phyloP scores from a whole-genome alignment of 768 basidiomycete genomes.

The Podaxis pistillaris region DNA sequence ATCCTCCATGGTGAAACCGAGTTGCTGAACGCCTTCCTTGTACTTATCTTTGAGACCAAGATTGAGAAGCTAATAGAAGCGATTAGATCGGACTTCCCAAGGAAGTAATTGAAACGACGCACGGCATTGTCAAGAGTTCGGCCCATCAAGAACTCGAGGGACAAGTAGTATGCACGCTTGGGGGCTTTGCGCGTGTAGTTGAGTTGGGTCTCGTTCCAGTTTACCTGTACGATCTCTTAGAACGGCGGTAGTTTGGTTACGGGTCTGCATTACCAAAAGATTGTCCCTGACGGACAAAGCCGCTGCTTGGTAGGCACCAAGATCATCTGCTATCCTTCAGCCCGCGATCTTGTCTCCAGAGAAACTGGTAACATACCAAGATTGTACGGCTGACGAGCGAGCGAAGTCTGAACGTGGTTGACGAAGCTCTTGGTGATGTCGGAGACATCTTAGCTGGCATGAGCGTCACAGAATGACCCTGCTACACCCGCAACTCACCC shows the following conservation, averaged over 20 bases:
- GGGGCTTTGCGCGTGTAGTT: conserved; percentile 78
- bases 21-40: conserved; percentile 58
- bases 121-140: conserved; percentile 71
- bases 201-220: conserved; percentile 85
- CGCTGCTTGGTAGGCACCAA: conserved; percentile 90
- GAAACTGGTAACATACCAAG: conserved; percentile 43
- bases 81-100: neutral
- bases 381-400: conserved; percentile 91
- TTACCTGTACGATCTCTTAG: conserved; percentile 43
- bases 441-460: conserved; percentile 43
- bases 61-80: conserved; percentile 71
- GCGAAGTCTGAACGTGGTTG: conserved; percentile 82
- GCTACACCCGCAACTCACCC: conserved; percentile 42
- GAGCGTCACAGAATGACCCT: conserved; percentile 8
- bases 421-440: conserved; percentile 75
- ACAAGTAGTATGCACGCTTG: conserved; percentile 93
- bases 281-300: conserved; percentile 88
- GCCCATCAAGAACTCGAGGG: conserved; percentile 90
- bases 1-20: conserved; percentile 92
- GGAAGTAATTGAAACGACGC: conserved; percentile 19
- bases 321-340: conserved; percentile 45
- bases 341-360: neutral
- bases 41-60: conserved; percentile 81
- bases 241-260: conserved; percentile 8
- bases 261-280: conserved; percentile 56